Conservation (phyloP, 2,329 filamentous ascomycete species). For the Lachnellula willkommii region DNA sequence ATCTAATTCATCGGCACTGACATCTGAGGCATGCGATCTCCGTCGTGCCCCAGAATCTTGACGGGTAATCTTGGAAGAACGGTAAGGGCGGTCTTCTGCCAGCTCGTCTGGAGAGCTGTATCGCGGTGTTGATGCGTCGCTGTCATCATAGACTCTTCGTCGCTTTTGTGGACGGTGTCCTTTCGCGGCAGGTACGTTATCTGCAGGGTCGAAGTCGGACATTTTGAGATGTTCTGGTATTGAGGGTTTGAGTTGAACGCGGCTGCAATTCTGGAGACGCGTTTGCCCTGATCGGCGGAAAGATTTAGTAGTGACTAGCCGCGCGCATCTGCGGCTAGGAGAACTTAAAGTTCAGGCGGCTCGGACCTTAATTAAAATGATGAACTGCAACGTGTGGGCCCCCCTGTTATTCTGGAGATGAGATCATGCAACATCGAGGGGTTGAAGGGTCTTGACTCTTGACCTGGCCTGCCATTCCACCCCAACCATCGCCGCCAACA, state of each 20-base stretch:
- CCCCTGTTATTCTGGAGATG: not conserved
- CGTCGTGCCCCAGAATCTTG: conserved; percentile 19
- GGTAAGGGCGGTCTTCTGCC: conserved; percentile 30
- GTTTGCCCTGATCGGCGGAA: not conserved
- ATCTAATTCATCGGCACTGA: conserved; percentile 27
- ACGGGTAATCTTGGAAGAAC: conserved; percentile 27
- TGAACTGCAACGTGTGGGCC: not conserved
- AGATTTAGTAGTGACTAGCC: not conserved
- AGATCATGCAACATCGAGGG: conserved; percentile 3
- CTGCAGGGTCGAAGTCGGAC: conserved; percentile 26
- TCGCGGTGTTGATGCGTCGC: conserved; percentile 35
- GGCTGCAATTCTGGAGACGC: not conserved
- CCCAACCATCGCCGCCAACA: too few species aligned
- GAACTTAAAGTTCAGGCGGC: not conserved
- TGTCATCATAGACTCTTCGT: conserved; percentile 35
- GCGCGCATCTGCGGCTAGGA: not conserved
- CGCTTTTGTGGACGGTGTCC: conserved; percentile 20
- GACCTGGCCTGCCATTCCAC: too few species aligned
- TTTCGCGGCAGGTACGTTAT: conserved; percentile 15
- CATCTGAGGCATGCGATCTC: conserved; percentile 24
- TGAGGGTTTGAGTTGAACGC: not conserved
- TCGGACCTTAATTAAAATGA: not conserved
- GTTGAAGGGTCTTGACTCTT: conserved; percentile 1
- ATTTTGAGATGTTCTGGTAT: conserved; percentile 11
- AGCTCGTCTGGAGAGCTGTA: conserved; percentile 44